phyloP scores from a whole-genome alignment of 2,329 filamentous ascomycete genomes.

The Stagonosporopsis rhizophila region DNA sequence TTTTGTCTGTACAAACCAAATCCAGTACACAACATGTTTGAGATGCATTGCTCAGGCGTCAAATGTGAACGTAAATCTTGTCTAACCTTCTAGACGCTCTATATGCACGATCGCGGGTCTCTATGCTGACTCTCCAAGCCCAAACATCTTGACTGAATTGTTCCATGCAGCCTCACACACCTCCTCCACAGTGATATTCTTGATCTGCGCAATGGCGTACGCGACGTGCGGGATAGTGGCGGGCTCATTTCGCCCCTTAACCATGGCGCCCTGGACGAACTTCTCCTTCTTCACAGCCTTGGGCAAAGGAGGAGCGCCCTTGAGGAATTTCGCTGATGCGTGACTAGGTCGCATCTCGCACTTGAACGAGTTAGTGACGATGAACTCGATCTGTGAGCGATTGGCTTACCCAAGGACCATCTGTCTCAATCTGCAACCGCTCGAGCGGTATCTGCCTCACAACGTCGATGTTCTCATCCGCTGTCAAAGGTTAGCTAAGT shows the following conservation, averaged over 20 bases:
- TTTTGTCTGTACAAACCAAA: conserved; percentile 34
- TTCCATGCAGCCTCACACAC: conserved; percentile 74
- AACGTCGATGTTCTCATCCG: conserved; percentile 77
- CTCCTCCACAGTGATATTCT: conserved; percentile 78
- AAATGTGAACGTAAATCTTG: not conserved
- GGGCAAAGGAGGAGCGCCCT: conserved; percentile 73
- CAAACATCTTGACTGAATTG: conserved; percentile 51
- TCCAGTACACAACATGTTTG: conserved; percentile 7
- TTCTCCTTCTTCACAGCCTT: conserved; percentile 96
- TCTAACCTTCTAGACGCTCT: not conserved
- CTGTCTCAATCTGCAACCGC: conserved; percentile 90
- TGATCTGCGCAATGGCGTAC: conserved; percentile 86
- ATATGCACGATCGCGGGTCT: not conserved
- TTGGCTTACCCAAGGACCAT: conserved; percentile 79
- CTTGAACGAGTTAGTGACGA: conserved; percentile 45
- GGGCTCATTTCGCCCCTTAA: conserved; percentile 95
- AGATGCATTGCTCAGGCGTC: not conserved
- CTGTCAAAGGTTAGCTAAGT: conserved; percentile 21
- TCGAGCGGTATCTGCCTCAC: conserved; percentile 81
- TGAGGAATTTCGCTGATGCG: conserved; percentile 77
- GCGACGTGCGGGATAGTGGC: conserved; percentile 86
- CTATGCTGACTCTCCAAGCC: conserved; percentile 40
- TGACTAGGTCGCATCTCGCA: conserved; percentile 93
- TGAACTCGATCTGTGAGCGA: too few species aligned
- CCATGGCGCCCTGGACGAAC: conserved; percentile 84